These are phyloP conservation scores for Chenopodium album DNA, from an alignment of 148 eudicot species.

Conservation along the genomic window DNA sequence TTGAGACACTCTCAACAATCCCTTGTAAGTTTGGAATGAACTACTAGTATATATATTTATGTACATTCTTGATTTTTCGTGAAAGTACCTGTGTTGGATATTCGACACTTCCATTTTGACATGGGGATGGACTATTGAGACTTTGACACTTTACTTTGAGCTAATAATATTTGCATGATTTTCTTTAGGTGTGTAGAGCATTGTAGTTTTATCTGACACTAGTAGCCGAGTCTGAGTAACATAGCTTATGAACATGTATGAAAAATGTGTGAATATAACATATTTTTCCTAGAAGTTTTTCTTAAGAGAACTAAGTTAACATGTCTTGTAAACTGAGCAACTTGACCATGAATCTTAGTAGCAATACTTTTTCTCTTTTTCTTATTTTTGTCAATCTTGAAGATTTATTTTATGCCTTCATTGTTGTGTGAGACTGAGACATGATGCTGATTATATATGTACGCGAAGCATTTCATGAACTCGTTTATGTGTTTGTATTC, in stretches of 20 bases:
- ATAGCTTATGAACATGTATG: neutral
- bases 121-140: no score
- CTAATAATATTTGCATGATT: no score
- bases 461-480: neutral
- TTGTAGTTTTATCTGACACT: neutral
- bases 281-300: neutral
- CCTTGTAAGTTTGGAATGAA: conserved; percentile 44
- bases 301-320: no score
- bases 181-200: no score
- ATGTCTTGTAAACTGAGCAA: no score
- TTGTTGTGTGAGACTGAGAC: neutral
- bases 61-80: neutral
- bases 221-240: neutral
- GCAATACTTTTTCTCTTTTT: neutral
- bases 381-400: neutral
- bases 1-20: conserved; percentile 44
- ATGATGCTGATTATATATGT: neutral
- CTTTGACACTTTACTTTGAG: no score
- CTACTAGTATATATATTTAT: neutral
- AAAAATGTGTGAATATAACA: neutral
- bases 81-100: neutral
- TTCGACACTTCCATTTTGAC: neutral
- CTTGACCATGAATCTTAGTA: neutral
- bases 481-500: neutral
- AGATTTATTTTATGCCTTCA: neutral